Conservation (phyloP, 805 yeast species). For the Hanseniaspora pseudoguilliermondii region DNA sequence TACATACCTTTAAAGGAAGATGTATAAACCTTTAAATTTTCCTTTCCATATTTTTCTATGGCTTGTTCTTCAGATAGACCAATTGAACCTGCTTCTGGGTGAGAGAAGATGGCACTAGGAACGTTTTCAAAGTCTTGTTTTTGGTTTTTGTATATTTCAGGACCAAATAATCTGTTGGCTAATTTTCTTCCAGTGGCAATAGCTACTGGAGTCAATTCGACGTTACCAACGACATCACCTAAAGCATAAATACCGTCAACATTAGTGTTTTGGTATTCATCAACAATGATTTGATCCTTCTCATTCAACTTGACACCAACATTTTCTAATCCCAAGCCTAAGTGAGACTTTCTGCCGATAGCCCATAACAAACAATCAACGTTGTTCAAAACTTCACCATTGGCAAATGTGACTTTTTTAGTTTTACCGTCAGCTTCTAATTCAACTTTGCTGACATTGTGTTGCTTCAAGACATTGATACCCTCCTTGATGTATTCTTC, state of each 20-base stretch:
- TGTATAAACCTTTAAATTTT: constrained; percentile 65
- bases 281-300: constrained; percentile 56
- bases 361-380: constrained; percentile 90
- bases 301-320: constrained; percentile 56
- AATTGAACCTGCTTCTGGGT: constrained; percentile 93
- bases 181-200: constrained; percentile 95
- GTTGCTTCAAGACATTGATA: constrained; percentile 59
- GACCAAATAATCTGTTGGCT: constrained; percentile 84
- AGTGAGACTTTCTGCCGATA: constrained; percentile 71
- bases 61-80: constrained; percentile 80
- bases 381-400: constrained; percentile 37
- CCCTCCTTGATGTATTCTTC: constrained; percentile 73
- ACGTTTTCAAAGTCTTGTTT: constrained; percentile 77
- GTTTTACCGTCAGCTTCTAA: constrained; percentile 28
- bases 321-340: constrained; percentile 63
- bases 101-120: constrained; percentile 95
- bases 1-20: constrained; percentile 84
- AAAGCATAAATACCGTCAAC: constrained; percentile 63
- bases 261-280: constrained; percentile 77
- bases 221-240: constrained; percentile 89
- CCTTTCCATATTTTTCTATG: constrained; percentile 61
- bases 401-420: constrained; percentile 39
- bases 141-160: constrained; percentile 51
- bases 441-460: constrained; percentile 39
- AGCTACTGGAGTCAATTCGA: constrained; percentile 95